phyloP scores from a whole-genome alignment of 1,284 basidiomycete species.

The Trichosporon sp. region DNA sequence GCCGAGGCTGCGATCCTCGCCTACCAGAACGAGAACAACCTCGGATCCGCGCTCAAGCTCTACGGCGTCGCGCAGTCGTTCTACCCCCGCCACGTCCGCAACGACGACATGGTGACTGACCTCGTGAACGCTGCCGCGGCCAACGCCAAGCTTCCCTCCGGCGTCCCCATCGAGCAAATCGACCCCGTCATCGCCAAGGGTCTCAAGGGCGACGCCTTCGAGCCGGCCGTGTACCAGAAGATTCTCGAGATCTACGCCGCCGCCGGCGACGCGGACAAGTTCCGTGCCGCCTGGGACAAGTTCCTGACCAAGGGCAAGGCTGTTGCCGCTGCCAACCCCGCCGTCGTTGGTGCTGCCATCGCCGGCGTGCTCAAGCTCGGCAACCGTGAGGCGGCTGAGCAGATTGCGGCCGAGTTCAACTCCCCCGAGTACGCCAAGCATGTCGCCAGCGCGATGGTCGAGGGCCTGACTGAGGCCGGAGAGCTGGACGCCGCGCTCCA shows the following conservation, averaged over 20 bases:
- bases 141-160: constrained; percentile 18
- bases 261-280: constrained; percentile 66
- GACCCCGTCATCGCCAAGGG: constrained; percentile 25
- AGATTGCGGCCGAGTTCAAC: constrained; percentile 4
- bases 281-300: constrained; percentile 72
- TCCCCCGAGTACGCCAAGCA: neutral
- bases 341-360: constrained; percentile 39
- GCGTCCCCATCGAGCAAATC: constrained; percentile 4
- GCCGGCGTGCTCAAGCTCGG: neutral
- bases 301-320: constrained; percentile 44
- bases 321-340: constrained; percentile 42
- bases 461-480: constrained; percentile 66
- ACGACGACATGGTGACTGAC: neutral
- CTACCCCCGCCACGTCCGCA: constrained; percentile 58
- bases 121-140: constrained; percentile 23
- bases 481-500: constrained; percentile 67
- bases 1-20: constrained; percentile 32
- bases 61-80: constrained; percentile 51
- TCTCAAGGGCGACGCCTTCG: neutral
- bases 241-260: constrained; percentile 62
- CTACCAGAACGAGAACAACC: constrained; percentile 66
- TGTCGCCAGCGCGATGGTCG: constrained; percentile 63
- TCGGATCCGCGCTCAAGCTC: constrained; percentile 66
- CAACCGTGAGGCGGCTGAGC: neutral
- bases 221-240: neutral